Evolutionary conservation across 75 land plant genomes (phyloP).

Genomic region (Pinus tabuliformis): DNA sequence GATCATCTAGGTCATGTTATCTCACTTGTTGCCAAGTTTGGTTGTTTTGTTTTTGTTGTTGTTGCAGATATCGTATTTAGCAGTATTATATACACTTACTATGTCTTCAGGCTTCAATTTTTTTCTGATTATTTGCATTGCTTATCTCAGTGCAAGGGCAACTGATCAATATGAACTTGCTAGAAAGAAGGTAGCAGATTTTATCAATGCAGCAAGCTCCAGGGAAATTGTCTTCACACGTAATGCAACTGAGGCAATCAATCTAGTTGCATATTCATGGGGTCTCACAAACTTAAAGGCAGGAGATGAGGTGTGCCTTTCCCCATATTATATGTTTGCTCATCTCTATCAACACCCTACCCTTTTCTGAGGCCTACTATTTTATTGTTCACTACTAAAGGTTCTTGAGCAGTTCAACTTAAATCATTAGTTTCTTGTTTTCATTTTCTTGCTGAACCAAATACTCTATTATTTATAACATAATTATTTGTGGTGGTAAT

Average conservation of each 20-base stretch:
- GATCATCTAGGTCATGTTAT: neutral
- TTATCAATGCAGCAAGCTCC: slow-evolving; percentile 75
- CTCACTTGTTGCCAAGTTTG: neutral
- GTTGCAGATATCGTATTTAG: neutral
- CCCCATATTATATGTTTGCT: neutral
- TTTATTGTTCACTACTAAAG: neutral
- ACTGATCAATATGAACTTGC: slow-evolving; percentile 83
- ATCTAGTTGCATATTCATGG: slow-evolving; percentile 89
- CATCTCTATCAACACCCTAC: neutral
- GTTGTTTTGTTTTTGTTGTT: neutral
- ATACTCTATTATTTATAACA: too few relatives aligned
- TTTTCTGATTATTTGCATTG: neutral
- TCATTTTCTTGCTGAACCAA: neutral
- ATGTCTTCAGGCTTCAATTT: neutral
- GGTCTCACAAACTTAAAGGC: slow-evolving; percentile 59
- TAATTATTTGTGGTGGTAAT: too few relatives aligned
- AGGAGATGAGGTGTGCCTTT: slow-evolving; percentile 76
- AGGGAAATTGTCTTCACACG: slow-evolving; percentile 82
- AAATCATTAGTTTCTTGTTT: neutral
- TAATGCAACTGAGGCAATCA: slow-evolving; percentile 96
- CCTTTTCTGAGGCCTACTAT: neutral
- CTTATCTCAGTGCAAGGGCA: slow-evolving; percentile 65
- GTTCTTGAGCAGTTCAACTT: neutral
- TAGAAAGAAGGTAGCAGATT: slow-evolving; percentile 76
- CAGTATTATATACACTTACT: neutral